Conservation (phyloP, 169 alveolate genomes). For the Amoebophrya sp. region DNA sequence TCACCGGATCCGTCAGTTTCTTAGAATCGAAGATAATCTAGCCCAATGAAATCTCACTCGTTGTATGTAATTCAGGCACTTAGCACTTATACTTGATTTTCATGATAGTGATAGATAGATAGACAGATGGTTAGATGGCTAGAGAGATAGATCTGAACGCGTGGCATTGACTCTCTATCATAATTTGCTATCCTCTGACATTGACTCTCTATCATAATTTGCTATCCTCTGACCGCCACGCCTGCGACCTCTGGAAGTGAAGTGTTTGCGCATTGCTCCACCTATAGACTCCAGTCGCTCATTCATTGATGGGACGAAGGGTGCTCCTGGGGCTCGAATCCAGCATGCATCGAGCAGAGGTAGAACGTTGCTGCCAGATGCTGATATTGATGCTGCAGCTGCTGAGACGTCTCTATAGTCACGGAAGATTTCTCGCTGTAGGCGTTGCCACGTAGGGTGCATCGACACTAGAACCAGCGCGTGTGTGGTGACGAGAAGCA, state of each 20-base stretch:
- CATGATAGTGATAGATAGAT: no score
- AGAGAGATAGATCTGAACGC: no score
- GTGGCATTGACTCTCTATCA: no score
- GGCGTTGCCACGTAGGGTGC: not conserved
- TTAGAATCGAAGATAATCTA: no score
- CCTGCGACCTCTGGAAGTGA: not conserved
- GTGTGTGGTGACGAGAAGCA: conserved; percentile 3
- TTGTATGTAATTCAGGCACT: no score
- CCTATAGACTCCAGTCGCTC: not conserved
- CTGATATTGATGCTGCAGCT: not conserved
- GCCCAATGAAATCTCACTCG: no score
- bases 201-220: no score
- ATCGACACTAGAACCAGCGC: not conserved
- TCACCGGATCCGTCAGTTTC: no score
- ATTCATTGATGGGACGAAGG: not conserved
- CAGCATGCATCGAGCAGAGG: not conserved
- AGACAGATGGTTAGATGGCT: no score
- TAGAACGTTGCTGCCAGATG: not conserved
- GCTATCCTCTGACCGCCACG: not conserved
- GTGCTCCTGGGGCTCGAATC: not conserved
- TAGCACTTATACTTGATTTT: no score
- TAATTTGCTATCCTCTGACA: no score
- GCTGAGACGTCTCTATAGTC: not conserved
- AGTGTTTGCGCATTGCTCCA: not conserved
- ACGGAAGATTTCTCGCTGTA: not conserved